Percentiles rank a stretch among this genome's conserved stretches.
Conservation (phyloP, 1,284 basidiomycete species). For the Leccinum fallax region DNA sequence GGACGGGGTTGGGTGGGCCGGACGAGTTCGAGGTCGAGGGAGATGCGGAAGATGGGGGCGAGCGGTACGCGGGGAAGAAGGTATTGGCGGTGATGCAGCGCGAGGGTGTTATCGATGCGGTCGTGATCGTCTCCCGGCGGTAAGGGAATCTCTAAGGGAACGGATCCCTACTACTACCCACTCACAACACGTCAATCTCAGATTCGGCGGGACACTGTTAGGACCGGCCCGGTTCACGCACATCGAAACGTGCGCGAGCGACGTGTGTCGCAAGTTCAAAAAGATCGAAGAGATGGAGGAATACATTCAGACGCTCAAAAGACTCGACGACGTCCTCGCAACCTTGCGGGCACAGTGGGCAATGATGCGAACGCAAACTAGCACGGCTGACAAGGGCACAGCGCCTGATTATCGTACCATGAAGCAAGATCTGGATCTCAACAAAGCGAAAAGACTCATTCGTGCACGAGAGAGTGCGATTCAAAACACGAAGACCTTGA, state of each 20-base stretch:
- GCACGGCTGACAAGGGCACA: slow-evolving; percentile 12
- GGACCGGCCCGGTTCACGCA: slow-evolving; percentile 76
- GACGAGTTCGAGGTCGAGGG: slow-evolving; percentile 70
- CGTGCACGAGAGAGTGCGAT: slow-evolving; percentile 44
- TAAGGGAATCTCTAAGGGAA: slow-evolving; percentile 36
- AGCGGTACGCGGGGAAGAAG: slow-evolving; percentile 64
- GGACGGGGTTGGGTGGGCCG: slow-evolving; percentile 64
- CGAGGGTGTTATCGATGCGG: slow-evolving; percentile 61
- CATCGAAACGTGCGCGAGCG: slow-evolving; percentile 71
- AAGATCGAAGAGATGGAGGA: slow-evolving; percentile 65
- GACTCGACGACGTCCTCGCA: slow-evolving; percentile 62
- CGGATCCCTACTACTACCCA: background rate
- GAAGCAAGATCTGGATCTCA: slow-evolving; percentile 42
- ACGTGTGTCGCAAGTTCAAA: slow-evolving; percentile 72
- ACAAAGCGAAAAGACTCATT: slow-evolving; percentile 50
- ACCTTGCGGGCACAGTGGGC: slow-evolving; percentile 56
- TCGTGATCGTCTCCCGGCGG: slow-evolving; percentile 77
- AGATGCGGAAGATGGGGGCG: slow-evolving; percentile 71
- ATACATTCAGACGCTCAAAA: slow-evolving; percentile 54
- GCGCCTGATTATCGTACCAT: slow-evolving; percentile 43
- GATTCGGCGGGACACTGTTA: slow-evolving; percentile 79
- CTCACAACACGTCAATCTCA: slow-evolving; percentile 28
- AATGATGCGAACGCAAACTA: background rate
- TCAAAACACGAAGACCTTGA: slow-evolving; percentile 27
- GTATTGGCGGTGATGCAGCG: slow-evolving; percentile 72